Percentiles rank a stretch among this genome's conserved stretches.
These are phyloP conservation scores for Tagetes erecta DNA, from an alignment of 129 eudicot genomes.

Conservation along the genomic window DNA sequence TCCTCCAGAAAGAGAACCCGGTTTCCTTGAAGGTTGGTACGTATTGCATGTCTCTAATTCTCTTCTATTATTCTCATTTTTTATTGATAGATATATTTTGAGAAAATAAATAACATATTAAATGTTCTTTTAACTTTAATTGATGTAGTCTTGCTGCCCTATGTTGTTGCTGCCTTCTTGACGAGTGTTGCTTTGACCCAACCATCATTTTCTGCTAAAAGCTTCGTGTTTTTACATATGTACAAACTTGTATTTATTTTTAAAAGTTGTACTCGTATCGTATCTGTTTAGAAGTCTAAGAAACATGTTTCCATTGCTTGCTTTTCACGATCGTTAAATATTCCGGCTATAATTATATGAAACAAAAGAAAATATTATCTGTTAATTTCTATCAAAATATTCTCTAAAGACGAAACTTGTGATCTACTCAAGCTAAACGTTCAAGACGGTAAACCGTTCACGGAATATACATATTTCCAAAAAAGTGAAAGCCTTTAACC, in stretches of 20 bases:
- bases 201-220: slow-evolving; percentile 57
- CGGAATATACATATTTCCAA: neutral
- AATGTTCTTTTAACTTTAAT: too few relatives aligned
- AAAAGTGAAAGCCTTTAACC: neutral
- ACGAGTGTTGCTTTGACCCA: slow-evolving; percentile 92
- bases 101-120: neutral
- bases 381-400: neutral
- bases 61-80: neutral
- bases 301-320: too few relatives aligned
- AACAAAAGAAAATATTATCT: too few relatives aligned
- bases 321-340: too few relatives aligned
- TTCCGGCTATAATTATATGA: too few relatives aligned
- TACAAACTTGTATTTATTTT: neutral
- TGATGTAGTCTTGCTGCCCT: slow-evolving; percentile 76
- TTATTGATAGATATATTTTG: neutral
- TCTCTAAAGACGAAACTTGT: neutral
- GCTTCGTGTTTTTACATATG: neutral
- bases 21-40: slow-evolving; percentile 92
- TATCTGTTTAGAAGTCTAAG: too few relatives aligned
- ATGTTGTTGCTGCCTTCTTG: slow-evolving; percentile 83
- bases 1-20: slow-evolving; percentile 70
- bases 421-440: neutral
- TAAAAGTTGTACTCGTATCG: too few relatives aligned
- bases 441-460: neutral
- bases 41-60: neutral